phyloP scores from a whole-genome alignment of 2,329 filamentous ascomycete genomes.

The Ophiostoma australiae region DNA sequence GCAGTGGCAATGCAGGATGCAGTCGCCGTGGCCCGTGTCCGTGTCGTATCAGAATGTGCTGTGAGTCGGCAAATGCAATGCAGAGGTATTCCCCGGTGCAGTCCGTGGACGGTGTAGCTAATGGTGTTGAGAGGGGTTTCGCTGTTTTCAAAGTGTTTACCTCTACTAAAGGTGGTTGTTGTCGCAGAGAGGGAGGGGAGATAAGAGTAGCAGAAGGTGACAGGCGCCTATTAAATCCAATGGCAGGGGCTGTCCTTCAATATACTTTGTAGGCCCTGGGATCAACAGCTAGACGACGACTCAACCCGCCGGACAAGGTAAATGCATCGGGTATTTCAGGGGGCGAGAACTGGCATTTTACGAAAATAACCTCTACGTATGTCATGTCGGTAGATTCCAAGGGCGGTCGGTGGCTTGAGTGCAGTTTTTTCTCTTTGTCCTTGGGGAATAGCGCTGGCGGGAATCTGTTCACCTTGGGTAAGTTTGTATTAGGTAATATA shows the following conservation, averaged over 20 bases:
- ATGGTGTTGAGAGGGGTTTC: not conserved
- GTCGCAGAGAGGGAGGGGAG: not conserved
- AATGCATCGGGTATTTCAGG: not conserved
- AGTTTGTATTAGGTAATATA: not conserved
- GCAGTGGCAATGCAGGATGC: not conserved
- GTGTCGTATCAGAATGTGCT: not conserved
- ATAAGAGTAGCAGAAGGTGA: not conserved
- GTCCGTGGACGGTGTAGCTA: not conserved
- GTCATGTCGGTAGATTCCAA: not conserved
- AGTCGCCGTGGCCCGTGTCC: not conserved
- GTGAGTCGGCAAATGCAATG: not conserved
- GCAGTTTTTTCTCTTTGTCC: constrained; percentile 1
- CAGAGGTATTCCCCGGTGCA: not conserved
- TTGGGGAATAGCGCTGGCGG: not conserved
- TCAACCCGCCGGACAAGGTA: not conserved
- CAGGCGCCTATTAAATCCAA: not conserved
- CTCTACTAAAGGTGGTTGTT: not conserved
- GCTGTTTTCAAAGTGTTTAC: not conserved
- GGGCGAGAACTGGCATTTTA: not conserved
- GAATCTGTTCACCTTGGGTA: not conserved
- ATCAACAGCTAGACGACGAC: not conserved
- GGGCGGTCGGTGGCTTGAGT: not conserved
- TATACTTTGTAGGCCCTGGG: not conserved
- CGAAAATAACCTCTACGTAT: not conserved
- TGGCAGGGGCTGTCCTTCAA: not conserved